These are phyloP conservation scores for Mrakiaceae sp. DNA, from an alignment of 1,284 basidiomycete genomes.

Conservation along the genomic window DNA sequence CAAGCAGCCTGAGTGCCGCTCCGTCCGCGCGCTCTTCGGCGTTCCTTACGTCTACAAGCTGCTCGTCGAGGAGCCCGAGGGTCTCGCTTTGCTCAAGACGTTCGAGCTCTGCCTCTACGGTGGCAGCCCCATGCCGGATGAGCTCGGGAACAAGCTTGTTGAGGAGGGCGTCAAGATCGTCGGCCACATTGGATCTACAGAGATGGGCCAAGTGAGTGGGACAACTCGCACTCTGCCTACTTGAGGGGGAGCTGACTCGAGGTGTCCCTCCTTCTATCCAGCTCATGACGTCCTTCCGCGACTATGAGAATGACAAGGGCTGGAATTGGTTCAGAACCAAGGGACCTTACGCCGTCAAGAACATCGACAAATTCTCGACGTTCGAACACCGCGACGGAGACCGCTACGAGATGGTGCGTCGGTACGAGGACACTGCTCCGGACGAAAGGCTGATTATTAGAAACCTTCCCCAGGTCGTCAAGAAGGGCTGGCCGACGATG, in stretches of 20 bases:
- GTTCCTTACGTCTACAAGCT: conserved; percentile 42
- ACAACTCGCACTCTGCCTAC: neutral
- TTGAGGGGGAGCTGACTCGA: too few species aligned
- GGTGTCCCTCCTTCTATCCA: conserved; percentile 18
- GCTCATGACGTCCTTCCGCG: conserved; percentile 44
- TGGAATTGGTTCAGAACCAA: conserved; percentile 48
- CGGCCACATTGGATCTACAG: conserved; percentile 44
- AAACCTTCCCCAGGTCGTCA: conserved; percentile 29
- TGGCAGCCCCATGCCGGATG: conserved; percentile 37
- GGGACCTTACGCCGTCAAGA: conserved; percentile 27
- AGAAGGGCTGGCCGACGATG: conserved; percentile 44
- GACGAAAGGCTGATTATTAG: too few species aligned
- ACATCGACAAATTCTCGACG: conserved; percentile 36
- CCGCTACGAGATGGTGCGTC: conserved; percentile 39
- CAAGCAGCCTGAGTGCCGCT: conserved; percentile 19
- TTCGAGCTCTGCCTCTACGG: conserved; percentile 41
- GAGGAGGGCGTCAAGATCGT: conserved; percentile 44
- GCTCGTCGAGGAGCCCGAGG: conserved; percentile 44
- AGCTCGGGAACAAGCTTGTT: conserved; percentile 47
- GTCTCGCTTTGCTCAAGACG: conserved; percentile 36
- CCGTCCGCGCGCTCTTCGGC: conserved; percentile 31
- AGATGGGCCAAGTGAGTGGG: conserved; percentile 18
- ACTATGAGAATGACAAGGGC: conserved; percentile 44
- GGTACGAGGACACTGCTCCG: conserved; percentile 33
- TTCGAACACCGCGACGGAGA: conserved; percentile 34